These are phyloP conservation scores for Cinchona pubescens DNA, from an alignment of 257 asterid species.

Conservation along the genomic window DNA sequence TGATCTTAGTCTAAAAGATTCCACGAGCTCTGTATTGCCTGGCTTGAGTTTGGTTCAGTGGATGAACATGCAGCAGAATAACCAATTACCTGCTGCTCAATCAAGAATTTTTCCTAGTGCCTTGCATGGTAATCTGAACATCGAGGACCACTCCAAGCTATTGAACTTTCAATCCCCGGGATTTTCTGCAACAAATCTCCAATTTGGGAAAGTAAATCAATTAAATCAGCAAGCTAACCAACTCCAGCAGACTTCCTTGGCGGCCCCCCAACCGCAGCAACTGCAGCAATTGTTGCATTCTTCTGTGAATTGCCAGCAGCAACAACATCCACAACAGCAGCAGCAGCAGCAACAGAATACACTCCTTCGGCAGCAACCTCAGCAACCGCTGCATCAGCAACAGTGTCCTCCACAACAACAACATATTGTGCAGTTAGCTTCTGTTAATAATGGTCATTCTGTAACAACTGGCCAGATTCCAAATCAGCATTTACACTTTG, in stretches of 20 bases:
- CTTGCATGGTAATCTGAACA: constrained; percentile 33
- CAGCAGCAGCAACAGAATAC: constrained; percentile 20
- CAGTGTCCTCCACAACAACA: constrained; percentile 26
- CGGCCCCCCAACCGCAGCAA: constrained; percentile 62
- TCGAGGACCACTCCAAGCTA: constrained; percentile 65
- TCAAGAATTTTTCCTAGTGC: constrained; percentile 42
- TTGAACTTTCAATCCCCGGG: constrained; percentile 75
- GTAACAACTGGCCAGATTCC: constrained; percentile 35
- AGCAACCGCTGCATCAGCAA: constrained; percentile 19
- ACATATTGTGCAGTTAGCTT: constrained; percentile 32
- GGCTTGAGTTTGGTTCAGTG: constrained; percentile 92
- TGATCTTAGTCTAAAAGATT: constrained; percentile 69
- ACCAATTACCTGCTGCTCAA: constrained; percentile 53
- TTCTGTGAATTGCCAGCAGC: constrained; percentile 40
- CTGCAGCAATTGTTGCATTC: constrained; percentile 51
- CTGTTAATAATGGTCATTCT: constrained; percentile 30
- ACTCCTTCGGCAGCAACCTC: constrained; percentile 16
- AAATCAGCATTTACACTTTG: constrained; percentile 51
- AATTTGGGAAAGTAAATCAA: constrained; percentile 47
- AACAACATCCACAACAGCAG: constrained; percentile 36
- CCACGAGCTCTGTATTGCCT: constrained; percentile 72
- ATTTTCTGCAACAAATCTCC: constrained; percentile 50
- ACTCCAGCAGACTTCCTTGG: constrained; percentile 45
- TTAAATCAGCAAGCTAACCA: constrained; percentile 48
- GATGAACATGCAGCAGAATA: constrained; percentile 94